Evolutionary conservation across 306 rosid species (phyloP), one percentile per base, ranked within the genome.

Genomic region (Vigna trinervia): DNA sequence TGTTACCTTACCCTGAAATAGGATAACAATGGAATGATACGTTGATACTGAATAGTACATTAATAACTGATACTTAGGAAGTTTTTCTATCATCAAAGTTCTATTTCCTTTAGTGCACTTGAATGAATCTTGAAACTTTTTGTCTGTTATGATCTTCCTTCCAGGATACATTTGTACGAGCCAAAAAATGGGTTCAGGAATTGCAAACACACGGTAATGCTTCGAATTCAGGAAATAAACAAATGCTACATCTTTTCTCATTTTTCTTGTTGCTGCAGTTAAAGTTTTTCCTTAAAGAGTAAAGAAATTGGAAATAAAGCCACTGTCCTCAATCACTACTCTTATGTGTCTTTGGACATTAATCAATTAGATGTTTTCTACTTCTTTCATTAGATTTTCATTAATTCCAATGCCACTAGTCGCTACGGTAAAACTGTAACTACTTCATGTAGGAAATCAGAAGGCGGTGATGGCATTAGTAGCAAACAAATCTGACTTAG

Each of bases 141-240:
- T 75, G 38, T 11, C 54, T 61, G 50, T 17, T 1, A 28, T 56
- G 56, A 56, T 72, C 32, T 23, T 65, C 8, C n/a, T 78, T 70
- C 17, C 88, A 93, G 98, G 97, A 88, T 79, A 88, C 97, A 20
- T 93, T 89, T 69, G 76, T 74, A 87, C 85, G 93, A 77, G 98
- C 98, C 67, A 93, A 93, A 86, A 88, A 91, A 56, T 93, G 98
- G 98, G 98, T 93, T 57, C 89, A 86, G 68, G 98, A 93, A 66
- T 76, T 93, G 87, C 93, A 90, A 71, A 81, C 89, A 84, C 92
- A 86, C 58, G 98, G 98, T 93, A 70, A 86, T 81, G 56, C 69
- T 71, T 61, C 36, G 48, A 79, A 32, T 39, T 48, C 39, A 6
- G 30, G 14, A 53, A 79, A 56, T 3, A 26, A 23, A 59, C 22